Evolutionary conservation across 2,329 filamentous ascomycete species (phyloP).

Genomic region (Colletotrichum paranaense): DNA sequence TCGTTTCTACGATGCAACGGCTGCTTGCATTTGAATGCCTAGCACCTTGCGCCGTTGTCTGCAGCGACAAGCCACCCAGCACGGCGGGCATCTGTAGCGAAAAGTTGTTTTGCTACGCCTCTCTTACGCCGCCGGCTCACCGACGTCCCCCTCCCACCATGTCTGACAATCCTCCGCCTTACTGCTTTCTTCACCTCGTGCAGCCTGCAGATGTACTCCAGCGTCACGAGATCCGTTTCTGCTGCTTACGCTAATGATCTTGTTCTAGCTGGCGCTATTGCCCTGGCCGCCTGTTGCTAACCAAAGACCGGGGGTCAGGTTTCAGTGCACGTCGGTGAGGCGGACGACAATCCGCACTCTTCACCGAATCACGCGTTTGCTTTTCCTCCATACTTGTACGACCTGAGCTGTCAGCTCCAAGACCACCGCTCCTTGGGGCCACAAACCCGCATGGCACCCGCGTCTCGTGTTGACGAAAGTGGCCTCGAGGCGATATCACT

Average conservation of each 20-base stretch:
- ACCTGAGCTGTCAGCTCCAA: conserved; percentile 31
- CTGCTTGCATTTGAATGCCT: conserved; percentile 6
- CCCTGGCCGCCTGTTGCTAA: neutral
- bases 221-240: conserved; percentile 20
- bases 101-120: conserved; percentile 25
- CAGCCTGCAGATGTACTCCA: conserved; percentile 25
- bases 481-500: neutral
- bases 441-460: conserved; percentile 25
- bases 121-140: conserved; percentile 10
- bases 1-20: conserved; percentile 10
- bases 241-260: conserved; percentile 21
- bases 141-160: conserved; percentile 11
- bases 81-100: neutral
- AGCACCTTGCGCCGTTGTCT: conserved; percentile 17
- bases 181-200: conserved; percentile 32
- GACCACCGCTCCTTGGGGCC: neutral
- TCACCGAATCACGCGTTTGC: conserved; percentile 33
- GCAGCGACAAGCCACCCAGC: conserved; percentile 2
- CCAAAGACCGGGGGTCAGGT: neutral
- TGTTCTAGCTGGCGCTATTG: neutral
- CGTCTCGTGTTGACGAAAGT: conserved; percentile 32
- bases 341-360: conserved; percentile 12
- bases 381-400: conserved; percentile 12
- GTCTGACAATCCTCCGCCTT: conserved; percentile 31
- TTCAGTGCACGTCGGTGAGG: conserved; percentile 27